A percentile compares a stretch with the other conserved stretches of the same genome.
Conservation (phyloP, 2,329 filamentous ascomycete genomes). For the Cytospora leucostoma region DNA sequence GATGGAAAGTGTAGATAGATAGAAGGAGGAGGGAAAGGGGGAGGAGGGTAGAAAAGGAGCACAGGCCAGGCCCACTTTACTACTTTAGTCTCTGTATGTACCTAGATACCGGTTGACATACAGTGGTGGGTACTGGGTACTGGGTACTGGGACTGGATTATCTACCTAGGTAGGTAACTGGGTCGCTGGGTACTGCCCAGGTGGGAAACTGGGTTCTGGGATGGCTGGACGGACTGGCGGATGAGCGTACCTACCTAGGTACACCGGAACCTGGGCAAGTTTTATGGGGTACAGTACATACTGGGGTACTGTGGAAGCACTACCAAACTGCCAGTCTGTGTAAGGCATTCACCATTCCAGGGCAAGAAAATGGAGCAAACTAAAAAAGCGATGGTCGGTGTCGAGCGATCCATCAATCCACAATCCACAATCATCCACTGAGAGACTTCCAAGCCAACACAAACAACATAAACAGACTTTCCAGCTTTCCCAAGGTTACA, state of each 20-base stretch:
- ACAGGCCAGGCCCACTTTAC: background rate
- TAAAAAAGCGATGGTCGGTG: constrained; percentile 20
- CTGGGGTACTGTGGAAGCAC: too few relatives aligned
- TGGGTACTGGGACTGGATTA: background rate
- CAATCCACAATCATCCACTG: too few relatives aligned
- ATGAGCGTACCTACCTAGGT: background rate
- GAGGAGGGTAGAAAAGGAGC: constrained; percentile 19
- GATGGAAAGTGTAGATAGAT: constrained; percentile 1
- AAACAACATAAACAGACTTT: background rate
- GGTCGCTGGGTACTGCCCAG: too few relatives aligned
- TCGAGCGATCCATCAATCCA: constrained; percentile 8
- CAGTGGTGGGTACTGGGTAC: background rate
- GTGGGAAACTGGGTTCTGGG: too few relatives aligned
- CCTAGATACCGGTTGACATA: background rate
- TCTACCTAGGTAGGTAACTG: background rate
- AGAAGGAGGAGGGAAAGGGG: constrained; percentile 17
- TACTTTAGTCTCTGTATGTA: background rate
- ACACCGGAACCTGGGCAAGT: background rate
- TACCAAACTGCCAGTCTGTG: background rate
- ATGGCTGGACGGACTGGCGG: too few relatives aligned
- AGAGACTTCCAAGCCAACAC: background rate
- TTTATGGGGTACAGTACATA: too few relatives aligned
- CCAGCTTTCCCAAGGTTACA: background rate
- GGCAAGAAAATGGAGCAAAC: constrained; percentile 6
- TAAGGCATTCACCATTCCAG: background rate